These are phyloP conservation scores for Coniella vitis DNA, from an alignment of 2,329 filamentous ascomycete genomes.

Conservation along the genomic window DNA sequence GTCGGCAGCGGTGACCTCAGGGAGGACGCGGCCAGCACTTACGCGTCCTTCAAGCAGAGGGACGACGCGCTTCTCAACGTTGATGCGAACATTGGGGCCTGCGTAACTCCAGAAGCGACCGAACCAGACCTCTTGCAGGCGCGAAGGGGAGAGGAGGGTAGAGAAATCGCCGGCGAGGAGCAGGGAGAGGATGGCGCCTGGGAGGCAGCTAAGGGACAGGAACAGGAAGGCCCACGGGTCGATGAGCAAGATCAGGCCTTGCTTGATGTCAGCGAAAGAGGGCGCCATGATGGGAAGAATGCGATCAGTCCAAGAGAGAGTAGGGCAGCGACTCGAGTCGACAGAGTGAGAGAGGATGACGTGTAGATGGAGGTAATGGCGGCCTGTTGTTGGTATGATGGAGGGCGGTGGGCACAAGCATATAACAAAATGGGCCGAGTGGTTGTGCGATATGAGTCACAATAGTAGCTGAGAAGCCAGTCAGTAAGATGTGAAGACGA, in stretches of 20 bases:
- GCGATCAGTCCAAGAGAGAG: too few relatives aligned
- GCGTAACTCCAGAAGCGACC: constrained; percentile 51
- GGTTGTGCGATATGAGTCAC: too few relatives aligned
- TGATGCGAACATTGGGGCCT: constrained; percentile 43
- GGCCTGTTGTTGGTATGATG: too few relatives aligned
- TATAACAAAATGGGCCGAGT: too few relatives aligned
- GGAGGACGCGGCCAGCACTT: constrained; percentile 24
- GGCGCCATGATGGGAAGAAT: not conserved
- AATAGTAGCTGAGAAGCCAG: too few relatives aligned
- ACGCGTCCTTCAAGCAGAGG: constrained; percentile 49
- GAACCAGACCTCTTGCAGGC: constrained; percentile 49
- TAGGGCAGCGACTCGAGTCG: too few relatives aligned
- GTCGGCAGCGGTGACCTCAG: constrained; percentile 23
- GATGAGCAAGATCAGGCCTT: constrained; percentile 29
- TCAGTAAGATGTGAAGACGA: not conserved
- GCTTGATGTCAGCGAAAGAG: constrained; percentile 13
- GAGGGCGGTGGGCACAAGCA: too few relatives aligned
- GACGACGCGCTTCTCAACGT: constrained; percentile 36
- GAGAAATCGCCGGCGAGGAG: constrained; percentile 45
- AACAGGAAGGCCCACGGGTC: constrained; percentile 48
- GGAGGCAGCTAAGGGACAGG: constrained; percentile 42
- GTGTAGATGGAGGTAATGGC: too few relatives aligned
- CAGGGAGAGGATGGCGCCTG: constrained; percentile 27
- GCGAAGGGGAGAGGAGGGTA: constrained; percentile 34
- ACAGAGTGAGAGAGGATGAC: too few relatives aligned